phyloP scores from a whole-genome alignment of 257 asterid species.

The Penstemon eatonii region DNA sequence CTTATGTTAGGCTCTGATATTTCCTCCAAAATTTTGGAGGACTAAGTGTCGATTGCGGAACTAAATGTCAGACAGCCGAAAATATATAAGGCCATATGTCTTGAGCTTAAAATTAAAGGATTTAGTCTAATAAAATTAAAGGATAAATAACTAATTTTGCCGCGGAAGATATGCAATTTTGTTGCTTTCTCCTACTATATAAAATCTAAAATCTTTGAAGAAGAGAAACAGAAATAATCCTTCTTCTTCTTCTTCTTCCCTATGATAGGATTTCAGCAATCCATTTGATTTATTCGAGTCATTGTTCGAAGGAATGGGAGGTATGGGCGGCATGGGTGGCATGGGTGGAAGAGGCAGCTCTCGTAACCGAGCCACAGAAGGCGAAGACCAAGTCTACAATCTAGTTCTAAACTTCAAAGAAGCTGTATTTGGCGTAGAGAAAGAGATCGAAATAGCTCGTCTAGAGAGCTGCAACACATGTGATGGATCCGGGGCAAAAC shows the following conservation, averaged over 20 bases:
- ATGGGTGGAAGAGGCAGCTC: constrained; percentile 69
- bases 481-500: constrained; percentile 91
- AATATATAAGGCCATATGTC: too few relatives aligned
- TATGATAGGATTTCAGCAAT: constrained; percentile 85
- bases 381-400: constrained; percentile 87
- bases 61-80: too few relatives aligned
- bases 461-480: constrained; percentile 91
- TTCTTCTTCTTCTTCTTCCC: neutral
- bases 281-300: constrained; percentile 92
- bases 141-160: too few relatives aligned
- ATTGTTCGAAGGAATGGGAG: constrained; percentile 83
- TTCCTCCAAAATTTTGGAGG: too few relatives aligned
- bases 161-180: too few relatives aligned
- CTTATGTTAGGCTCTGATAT: too few relatives aligned
- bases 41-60: too few relatives aligned
- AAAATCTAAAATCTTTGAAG: too few relatives aligned
- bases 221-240: too few relatives aligned
- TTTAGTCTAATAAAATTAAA: too few relatives aligned
- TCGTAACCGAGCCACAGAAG: constrained; percentile 77
- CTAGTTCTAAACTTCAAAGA: constrained; percentile 84
- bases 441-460: constrained; percentile 84
- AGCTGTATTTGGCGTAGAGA: constrained; percentile 89
- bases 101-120: too few relatives aligned
- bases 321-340: constrained; percentile 75
- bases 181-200: too few relatives aligned